Percentiles rank a stretch among this genome's conserved stretches.
phyloP scores from a whole-genome alignment of 331 rosid genomes.

The Quercus lobata region DNA sequence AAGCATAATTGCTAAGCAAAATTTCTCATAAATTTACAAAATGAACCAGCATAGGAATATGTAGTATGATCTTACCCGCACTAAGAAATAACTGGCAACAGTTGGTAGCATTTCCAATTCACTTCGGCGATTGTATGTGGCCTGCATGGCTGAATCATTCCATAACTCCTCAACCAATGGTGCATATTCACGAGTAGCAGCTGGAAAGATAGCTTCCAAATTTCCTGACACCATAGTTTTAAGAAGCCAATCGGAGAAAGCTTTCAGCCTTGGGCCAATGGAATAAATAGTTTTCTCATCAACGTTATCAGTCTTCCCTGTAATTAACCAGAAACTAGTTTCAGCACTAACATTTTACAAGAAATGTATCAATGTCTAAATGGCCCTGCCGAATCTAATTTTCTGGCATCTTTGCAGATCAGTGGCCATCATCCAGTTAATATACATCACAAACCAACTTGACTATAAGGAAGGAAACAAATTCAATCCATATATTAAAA shows the following conservation, averaged over 20 bases:
- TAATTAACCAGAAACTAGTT: conserved; percentile 27
- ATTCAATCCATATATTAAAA: background rate
- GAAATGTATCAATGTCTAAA: conserved; percentile 13
- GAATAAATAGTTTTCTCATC: conserved; percentile 56
- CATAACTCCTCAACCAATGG: conserved; percentile 90
- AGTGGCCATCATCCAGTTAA: background rate
- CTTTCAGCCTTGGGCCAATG: conserved; percentile 82
- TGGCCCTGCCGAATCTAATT: background rate
- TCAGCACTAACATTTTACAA: conserved; percentile 5
- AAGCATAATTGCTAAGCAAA: background rate
- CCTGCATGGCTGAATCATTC: conserved; percentile 81
- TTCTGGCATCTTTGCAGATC: background rate
- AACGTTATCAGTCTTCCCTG: conserved; percentile 43
- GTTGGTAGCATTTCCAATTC: conserved; percentile 92
- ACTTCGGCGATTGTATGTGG: conserved; percentile 77
- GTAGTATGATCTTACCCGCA: conserved; percentile 57
- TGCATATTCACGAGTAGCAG: conserved; percentile 95
- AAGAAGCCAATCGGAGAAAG: conserved; percentile 98
- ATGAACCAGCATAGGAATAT: background rate
- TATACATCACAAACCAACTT: background rate
- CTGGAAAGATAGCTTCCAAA: conserved; percentile 94
- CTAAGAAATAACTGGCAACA: conserved; percentile 87
- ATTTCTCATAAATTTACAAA: background rate
- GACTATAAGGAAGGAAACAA: background rate
- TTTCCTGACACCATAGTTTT: conserved; percentile 90